Base-by-base conservation (phyloP, 2,329 filamentous ascomycete species). In the Myriosclerotinia scirpicola region DNA sequence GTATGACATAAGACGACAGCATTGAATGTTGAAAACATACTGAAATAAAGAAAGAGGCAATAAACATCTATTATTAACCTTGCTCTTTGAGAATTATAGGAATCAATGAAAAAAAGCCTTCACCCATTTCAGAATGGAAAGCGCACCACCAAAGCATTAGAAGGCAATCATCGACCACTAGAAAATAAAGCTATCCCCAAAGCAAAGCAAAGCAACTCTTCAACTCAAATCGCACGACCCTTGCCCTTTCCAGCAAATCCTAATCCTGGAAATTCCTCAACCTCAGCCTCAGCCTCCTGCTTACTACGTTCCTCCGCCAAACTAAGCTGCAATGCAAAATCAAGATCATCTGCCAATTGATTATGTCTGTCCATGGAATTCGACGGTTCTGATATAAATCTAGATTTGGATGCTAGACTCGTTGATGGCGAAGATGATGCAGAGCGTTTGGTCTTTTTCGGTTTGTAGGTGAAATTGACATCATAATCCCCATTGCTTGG, bases 261-360 rank as follows among this genome's bases (percentile, higher is more conserved):
- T 26, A 62, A 26, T 12, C 64, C 56, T 15, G 55, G 46, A 26
- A 54, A 61, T 14, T 46, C 26, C 26, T 26, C 26, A 26, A 26
- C 56, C 6, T 62, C 56, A 3, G 53, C 56, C 6, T 62, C 56
- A 3, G 53, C 53, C 22, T 65, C 63, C 48, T 65, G 44, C 14
- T 71, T 65, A 60, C 76, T 78, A 70, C 81, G 76, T 65, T 84
- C 81, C 69, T 88, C 85, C 53, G 84, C 81, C 70, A 88, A 78
- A 71, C 87, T 90, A 30, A 89, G 77, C 68, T 82, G 81, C 59
- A 89, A 75, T 2, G 87, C 87, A 46, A 87, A 78, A 64, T 87
- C 84, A 56, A 89, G 70, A 70, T 89, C 87, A 61, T 85, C 84
- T 64, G 76, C 75, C 17, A 77, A 74, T 5, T 50, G 44, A 44